Base-by-base conservation (phyloP, 805 yeast species). In the Saccharomycopsis fibuligera region DNA sequence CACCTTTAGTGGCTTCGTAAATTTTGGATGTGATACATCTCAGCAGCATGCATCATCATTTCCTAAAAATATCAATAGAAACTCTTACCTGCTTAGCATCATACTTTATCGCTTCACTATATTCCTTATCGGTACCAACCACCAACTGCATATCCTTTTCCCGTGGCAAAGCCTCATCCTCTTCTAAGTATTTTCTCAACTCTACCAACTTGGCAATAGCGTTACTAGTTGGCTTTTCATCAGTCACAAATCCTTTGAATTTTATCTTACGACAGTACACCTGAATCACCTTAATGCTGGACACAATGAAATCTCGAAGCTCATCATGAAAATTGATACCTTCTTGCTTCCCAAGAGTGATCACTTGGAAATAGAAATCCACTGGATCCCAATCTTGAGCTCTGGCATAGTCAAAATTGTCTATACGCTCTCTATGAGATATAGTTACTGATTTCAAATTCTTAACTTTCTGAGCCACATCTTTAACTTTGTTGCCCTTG, bases 401-500 rank as follows among this genome's bases (percentile, higher is more conserved):
- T 35, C 85, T 69, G 2, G 75, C 64, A 23, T 80, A 80, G 56
- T 87, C 82, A 54, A 93, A 68, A 61, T 88, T 89, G 54, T 79
- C 77, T 10, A 93, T 89, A 65, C 91, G 91, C 59, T 88, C 86
- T 54, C 78, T 71, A 2, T 86, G 73, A 61, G 91, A 98, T 16
- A 91, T 73, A 0, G 98, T 87, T 3, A 93, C 88, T 4, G 86
- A 83, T 54, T 75, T 80, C 51, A 93, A 68, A 56, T 84, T 88
- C 21, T 76, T 76, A 31, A 93, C 78, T 47, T 77, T 77, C 40
- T 79, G 78, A 9, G 95, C 83, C 51, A 88, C 72, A 60, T 87
- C 95, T 59, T 83, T 85, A 57, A 96, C 83, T 62, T 93, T 93
- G 59, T 89, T 90, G 1, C 95, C 75, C 67, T 93, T 99, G 49